Evolutionary conservation across 1,284 basidiomycete genomes (phyloP).

Genomic region (Microbotryomycetes sp.): DNA sequence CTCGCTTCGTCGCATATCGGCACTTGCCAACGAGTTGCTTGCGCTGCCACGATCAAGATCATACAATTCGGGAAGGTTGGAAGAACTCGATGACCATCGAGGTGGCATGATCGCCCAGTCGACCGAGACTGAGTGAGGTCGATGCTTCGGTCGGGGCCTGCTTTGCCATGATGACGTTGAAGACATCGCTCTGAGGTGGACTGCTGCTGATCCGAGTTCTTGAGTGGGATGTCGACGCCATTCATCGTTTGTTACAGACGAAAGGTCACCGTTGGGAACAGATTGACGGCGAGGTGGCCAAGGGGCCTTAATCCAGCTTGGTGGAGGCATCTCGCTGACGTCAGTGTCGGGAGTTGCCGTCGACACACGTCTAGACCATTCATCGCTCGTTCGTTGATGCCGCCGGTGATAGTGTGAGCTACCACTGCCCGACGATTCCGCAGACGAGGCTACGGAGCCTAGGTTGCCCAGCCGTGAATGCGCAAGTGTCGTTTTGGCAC

Average conservation of each 20-base stretch:
- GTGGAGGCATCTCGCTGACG: conserved; percentile 7
- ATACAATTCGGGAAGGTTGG: no score
- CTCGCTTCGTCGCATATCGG: conserved; percentile 8
- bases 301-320: background rate
- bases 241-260: no score
- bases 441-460: background rate
- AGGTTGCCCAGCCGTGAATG: background rate
- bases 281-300: background rate
- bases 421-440: background rate
- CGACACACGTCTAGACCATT: background rate
- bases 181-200: background rate
- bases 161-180: no score
- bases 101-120: background rate
- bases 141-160: background rate
- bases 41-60: no score
- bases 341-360: background rate
- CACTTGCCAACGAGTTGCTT: no score
- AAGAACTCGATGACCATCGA: no score
- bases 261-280: background rate
- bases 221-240: background rate
- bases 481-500: background rate
- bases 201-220: background rate
- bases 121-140: background rate
- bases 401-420: no score
- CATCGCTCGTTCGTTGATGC: background rate